Base-by-base conservation (phyloP, 83 land plant genomes). In the Picea engelmannii region DNA sequence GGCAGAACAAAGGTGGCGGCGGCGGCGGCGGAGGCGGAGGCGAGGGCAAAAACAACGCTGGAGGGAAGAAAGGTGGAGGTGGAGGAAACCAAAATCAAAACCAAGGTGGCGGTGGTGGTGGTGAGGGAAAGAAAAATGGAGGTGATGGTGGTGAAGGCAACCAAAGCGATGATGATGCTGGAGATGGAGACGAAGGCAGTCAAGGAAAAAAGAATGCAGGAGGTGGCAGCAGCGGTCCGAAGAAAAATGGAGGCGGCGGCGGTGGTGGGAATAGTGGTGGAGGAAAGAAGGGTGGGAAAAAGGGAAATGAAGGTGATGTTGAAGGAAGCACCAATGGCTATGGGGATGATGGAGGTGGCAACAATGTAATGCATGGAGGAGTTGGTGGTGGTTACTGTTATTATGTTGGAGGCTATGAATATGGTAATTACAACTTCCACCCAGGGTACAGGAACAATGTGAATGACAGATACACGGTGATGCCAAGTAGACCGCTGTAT, bases 231-330 rank as follows among this genome's bases (percentile, higher is more conserved):
- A 49, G 76, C 9, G 75, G 21, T 18, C 52, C 17, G 6, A 31
- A 18, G 47, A 70, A 70, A 35, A 70, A 42, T 18, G 9, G 44
- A 35, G 75, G 49, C 49, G 49, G 49, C 49, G 49, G 75, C 17
- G 75, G 75, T 2, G 76, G 76, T 20, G 60, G 75, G 9, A 42
- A 42, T 2, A 49, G 76, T 42, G 76, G 77, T 20, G 77, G 58
- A 42, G 77, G 77, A 47, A 74, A 74, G 58, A 74, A 74, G 16
- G 77, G 77, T 10, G 77, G 59, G 58, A 74, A 74, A 20, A 74
- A 74, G 27, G 77, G 59, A 8, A 47, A 47, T 74, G 77, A 42
- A 47, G 77, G 59, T 4, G 77, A 74, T 74, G 24, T 9, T 47
- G 77, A 74, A 21, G 75, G n/a, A 70, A 35, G 52, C 75, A 70